Conservation (phyloP, 2,329 filamentous ascomycete genomes). For the Stagonosporopsis rhizophila region DNA sequence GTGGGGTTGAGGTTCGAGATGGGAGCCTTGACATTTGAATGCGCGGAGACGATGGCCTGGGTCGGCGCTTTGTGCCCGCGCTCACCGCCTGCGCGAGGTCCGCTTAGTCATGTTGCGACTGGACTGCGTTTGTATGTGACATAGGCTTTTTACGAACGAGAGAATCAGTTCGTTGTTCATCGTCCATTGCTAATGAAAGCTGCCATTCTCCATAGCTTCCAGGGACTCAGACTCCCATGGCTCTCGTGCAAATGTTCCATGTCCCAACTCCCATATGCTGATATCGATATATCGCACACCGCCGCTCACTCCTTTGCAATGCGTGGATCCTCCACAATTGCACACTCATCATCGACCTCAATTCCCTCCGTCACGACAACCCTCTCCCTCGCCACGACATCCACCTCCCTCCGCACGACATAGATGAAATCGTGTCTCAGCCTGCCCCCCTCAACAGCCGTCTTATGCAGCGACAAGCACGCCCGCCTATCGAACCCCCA, state of each 20-base stretch:
- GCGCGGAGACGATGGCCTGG: too few species aligned
- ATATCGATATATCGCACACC: too few species aligned
- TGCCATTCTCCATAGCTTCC: too few species aligned
- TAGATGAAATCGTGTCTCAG: too few species aligned
- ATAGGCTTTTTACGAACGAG: too few species aligned
- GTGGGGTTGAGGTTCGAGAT: not conserved
- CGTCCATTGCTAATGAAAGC: too few species aligned
- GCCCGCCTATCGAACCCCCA: constrained; percentile 15
- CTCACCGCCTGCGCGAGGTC: constrained; percentile 22
- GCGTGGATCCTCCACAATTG: not conserved
- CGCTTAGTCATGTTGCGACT: constrained; percentile 14
- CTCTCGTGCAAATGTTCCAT: too few species aligned
- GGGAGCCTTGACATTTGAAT: constrained; percentile 4
- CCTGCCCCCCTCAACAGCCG: not conserved
- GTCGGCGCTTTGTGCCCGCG: constrained; percentile 25
- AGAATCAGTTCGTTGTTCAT: too few species aligned
- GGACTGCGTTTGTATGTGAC: too few species aligned
- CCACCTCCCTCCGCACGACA: too few species aligned
- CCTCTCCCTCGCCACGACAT: not conserved
- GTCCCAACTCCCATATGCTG: too few species aligned
- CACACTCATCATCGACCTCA: not conserved
- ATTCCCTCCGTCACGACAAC: not conserved
- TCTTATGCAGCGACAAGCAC: constrained; percentile 10
- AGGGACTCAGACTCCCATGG: too few species aligned
- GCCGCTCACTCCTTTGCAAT: not conserved